Evolutionary conservation across 331 rosid species (phyloP), one percentile per base, ranked within the genome.

Genomic region (Prunus yedoensis): DNA sequence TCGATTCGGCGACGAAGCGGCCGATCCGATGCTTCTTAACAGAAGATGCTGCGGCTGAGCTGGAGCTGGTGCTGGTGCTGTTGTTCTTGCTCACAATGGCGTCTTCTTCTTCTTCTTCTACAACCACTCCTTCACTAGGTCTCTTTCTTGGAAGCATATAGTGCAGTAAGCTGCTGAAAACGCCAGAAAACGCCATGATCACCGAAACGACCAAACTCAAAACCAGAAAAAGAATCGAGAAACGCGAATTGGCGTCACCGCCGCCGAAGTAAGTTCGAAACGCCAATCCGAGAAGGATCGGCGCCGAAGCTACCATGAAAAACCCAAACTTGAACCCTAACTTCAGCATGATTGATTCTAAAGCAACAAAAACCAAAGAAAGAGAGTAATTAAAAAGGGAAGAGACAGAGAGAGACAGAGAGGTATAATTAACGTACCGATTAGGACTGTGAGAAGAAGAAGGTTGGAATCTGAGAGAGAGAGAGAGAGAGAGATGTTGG

Each of bases 141-240:
- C 99, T 85, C 99, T 90, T 92, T 81, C 89, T 90, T 54, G 97
- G 97, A 94, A 94, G 97, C 99, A 94, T 94, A 92, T 76, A 89
- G 99, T 88, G 88, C 92, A 86, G 90, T 82, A 87, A 84, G 66
- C 96, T 90, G 89, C 93, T 82, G 81, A 81, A 89, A 23, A 72
- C 57, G 68, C 84, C 71, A 81, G 80, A 83, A 71, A 71, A 88
- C 75, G 80, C 68, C 74, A 80, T 68, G 76, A 75, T 74, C 86
- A 76, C 81, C 75, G 81, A 74, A 66, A 80, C 38, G n/a, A 71
- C 71, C 81, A 59, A 47, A 30, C 80, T 23, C 28, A 76, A 52
- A 70, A 53, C 74, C 17, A 73, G 16, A 56, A 78, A 75, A 50
- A 23, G 58, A 80, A 79, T n/a, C 41, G 63, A 51, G 49, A 65